Conservation (phyloP, 2,329 filamentous ascomycete genomes). For the Fusarium anthophilum region DNA sequence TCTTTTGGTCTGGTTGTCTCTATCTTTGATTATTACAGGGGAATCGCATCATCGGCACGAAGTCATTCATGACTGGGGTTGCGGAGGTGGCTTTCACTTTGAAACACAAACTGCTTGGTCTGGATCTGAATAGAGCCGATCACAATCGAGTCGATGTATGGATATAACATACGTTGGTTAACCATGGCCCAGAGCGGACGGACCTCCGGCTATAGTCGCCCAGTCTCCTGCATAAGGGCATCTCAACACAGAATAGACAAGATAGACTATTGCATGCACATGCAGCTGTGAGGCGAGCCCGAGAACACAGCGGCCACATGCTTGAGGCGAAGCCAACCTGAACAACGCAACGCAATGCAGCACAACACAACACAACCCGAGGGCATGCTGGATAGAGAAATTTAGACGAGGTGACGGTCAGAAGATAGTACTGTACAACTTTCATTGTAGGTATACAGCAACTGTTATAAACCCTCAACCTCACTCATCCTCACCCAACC, state of each 20-base stretch:
- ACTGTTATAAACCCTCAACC: not conserved
- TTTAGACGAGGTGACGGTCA: not conserved
- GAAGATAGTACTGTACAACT: not conserved
- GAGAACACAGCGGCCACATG: not conserved
- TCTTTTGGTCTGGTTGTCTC: not conserved
- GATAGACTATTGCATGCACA: not conserved
- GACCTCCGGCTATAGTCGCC: not conserved
- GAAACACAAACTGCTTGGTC: not conserved
- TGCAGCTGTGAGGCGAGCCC: not conserved
- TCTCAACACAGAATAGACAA: not conserved
- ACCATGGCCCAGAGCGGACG: not conserved
- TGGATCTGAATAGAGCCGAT: constrained; percentile 4
- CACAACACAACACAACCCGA: not conserved
- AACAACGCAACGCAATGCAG: not conserved
- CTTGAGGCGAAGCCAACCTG: not conserved
- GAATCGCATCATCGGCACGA: not conserved
- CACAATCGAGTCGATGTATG: not conserved
- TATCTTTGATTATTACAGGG: not conserved
- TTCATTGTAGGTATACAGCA: not conserved
- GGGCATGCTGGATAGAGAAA: not conserved
- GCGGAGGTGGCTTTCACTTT: constrained; percentile 1
- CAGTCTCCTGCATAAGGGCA: not conserved
- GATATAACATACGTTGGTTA: not conserved
- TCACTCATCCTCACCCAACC: not conserved
- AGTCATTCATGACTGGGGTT: not conserved